Conservation (phyloP, 768 basidiomycete species). For the Trametes gibbosa region DNA sequence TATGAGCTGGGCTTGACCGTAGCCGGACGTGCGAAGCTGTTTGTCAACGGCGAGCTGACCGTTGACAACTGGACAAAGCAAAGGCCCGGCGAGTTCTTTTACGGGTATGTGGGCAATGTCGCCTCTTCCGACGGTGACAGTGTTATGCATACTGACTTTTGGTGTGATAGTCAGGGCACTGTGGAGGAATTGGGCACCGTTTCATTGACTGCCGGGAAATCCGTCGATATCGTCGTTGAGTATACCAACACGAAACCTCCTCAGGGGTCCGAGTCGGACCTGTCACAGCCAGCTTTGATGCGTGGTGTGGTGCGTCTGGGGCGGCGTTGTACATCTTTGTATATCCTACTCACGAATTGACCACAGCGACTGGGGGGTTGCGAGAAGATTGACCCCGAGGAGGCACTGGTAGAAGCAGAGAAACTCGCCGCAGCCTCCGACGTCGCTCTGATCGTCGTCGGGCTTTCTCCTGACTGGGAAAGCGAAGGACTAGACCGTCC, state of each 20-base stretch:
- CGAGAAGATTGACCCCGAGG: constrained; percentile 55
- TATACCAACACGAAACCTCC: constrained; percentile 62
- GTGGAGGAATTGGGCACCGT: constrained; percentile 58
- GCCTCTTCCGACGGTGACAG: too few species aligned
- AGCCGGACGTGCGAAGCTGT: constrained; percentile 64
- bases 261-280: constrained; percentile 39
- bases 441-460: constrained; percentile 56
- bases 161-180: constrained; percentile 51
- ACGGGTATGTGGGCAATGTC: constrained; percentile 42
- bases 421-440: constrained; percentile 51
- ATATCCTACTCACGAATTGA: not conserved
- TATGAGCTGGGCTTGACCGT: constrained; percentile 66
- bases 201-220: constrained; percentile 42
- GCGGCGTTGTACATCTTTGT: not conserved
- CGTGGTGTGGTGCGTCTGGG: constrained; percentile 53
- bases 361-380: constrained; percentile 65
- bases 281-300: constrained; percentile 67
- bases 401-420: constrained; percentile 56
- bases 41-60: constrained; percentile 51
- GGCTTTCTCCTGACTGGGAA: constrained; percentile 72
- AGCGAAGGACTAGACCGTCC: constrained; percentile 73
- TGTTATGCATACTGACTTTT: not conserved
- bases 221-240: constrained; percentile 55
- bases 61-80: constrained; percentile 76
- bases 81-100: constrained; percentile 66